Percentiles rank a stretch among this genome's conserved stretches.
These are phyloP conservation scores for Hyphopichia pseudoburtonii DNA, from an alignment of 1,139 yeast species.

Conservation along the genomic window DNA sequence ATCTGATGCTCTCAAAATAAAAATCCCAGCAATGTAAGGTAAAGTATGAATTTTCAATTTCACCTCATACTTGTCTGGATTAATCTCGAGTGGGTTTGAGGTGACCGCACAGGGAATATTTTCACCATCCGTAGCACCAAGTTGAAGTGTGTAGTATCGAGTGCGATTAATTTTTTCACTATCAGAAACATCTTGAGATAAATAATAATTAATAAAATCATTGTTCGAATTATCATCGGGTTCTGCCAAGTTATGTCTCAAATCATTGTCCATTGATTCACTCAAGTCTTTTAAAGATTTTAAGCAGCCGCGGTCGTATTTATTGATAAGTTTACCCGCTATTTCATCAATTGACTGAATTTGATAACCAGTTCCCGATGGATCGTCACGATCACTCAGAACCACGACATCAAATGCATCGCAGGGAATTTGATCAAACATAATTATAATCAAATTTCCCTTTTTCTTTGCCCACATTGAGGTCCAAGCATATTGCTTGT, in stretches of 20 bases:
- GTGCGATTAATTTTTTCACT: slow-evolving; percentile 52
- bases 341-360: slow-evolving; percentile 40
- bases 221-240: slow-evolving; percentile 17
- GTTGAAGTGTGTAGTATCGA: slow-evolving; percentile 62
- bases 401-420: slow-evolving; percentile 69
- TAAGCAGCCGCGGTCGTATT: slow-evolving; percentile 19
- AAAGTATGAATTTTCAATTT: slow-evolving; percentile 67
- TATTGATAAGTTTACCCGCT: slow-evolving; percentile 40
- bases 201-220: slow-evolving; percentile 12
- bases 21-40: slow-evolving; percentile 86
- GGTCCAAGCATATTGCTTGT: slow-evolving; percentile 65
- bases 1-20: slow-evolving; percentile 57
- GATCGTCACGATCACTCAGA: slow-evolving; percentile 25
- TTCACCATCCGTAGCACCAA: slow-evolving; percentile 29
- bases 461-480: slow-evolving; percentile 85
- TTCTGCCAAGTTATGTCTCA: slow-evolving; percentile 11
- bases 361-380: slow-evolving; percentile 14
- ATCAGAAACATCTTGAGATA: slow-evolving; percentile 31
- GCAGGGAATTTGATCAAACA: slow-evolving; percentile 85
- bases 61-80: slow-evolving; percentile 39
- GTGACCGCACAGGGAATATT: slow-evolving; percentile 71
- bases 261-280: slow-evolving; percentile 29
- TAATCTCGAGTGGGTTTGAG: slow-evolving; percentile 52
- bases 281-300: slow-evolving; percentile 28
- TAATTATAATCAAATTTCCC: slow-evolving; percentile 71